Evolutionary conservation across 345 rosid genomes (phyloP), one percentile per base, ranked within the genome.

Genomic region (Brassica rapa): DNA sequence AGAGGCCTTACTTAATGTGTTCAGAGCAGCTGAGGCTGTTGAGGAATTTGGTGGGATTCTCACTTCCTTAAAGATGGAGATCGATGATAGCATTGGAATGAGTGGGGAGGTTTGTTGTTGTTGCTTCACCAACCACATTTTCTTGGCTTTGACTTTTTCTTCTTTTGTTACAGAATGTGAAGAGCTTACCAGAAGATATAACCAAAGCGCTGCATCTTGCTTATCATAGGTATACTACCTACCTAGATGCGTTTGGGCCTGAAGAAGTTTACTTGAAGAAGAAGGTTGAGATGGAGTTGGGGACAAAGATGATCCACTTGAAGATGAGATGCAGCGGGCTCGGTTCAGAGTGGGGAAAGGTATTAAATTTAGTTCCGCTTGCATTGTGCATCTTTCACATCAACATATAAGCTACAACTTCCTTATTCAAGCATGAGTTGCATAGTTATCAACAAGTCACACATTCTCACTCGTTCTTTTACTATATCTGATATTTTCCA

Each of bases 241-340:
- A 95, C 76, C 65, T 93, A 75, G 90, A 83, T 60, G 77, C 99
- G 21, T 93, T 93, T 78, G 94, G 86, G 57, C 89, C 91, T 70
- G 93, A 89, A 23, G 99, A 93, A 77, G 69, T 79, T 46, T 93
- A 83, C 79, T 83, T 93, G 84, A 80, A 83, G 82, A 94, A 95
- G 90, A 95, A 95, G 82, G 96, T 93, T 35, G 99, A 91, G 91
- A 88, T 77, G 29, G 97, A 95, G 80, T 83, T 95, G 86, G 99
- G 98, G 21, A 85, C 98, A 41, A 93, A 87, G 86, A 91, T 95
- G 98, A 95, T 95, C 70, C 88, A 86, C 89, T 80, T 95, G 80
- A 95, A 95, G 93, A 95, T 95, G 98, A 91, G 99, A 84, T 91
- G 96, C 81, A 81, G 91, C 10, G 93, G 93, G 68, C 96, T 93